Conservation (phyloP, 2,329 filamentous ascomycete species). For the Pyricularia pennisetigena region DNA sequence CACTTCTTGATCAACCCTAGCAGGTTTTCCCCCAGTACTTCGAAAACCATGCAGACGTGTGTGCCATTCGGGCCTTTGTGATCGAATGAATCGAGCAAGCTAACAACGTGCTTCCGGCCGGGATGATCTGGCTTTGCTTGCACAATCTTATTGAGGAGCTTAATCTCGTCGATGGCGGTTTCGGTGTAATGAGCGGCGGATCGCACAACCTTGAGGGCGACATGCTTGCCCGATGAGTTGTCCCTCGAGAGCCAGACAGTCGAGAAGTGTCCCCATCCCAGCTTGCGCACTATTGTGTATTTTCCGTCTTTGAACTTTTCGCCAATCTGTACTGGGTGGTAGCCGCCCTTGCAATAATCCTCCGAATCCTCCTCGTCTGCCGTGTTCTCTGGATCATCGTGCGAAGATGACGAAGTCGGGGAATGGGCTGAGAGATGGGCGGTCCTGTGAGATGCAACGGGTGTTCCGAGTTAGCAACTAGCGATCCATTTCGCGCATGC, state of each 20-base stretch:
- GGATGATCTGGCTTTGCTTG: conserved; percentile 91
- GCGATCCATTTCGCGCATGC: background rate
- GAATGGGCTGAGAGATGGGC: conserved; percentile 51
- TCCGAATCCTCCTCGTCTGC: conserved; percentile 98
- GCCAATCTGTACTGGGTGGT: conserved; percentile 88
- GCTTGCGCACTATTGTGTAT: conserved; percentile 92
- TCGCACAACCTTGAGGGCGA: conserved; percentile 94
- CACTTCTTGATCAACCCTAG: conserved; percentile 94
- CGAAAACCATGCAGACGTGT: conserved; percentile 99
- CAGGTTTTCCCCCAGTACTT: conserved; percentile 91
- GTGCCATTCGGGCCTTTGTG: conserved; percentile 94
- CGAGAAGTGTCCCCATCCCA: conserved; percentile 98
- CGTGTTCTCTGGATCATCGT: conserved; percentile 82
- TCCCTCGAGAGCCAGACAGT: conserved; percentile 83
- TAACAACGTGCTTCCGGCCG: conserved; percentile 90
- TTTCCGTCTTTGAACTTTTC: conserved; percentile 97
- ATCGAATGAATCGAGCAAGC: conserved; percentile 91
- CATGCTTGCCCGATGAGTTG: conserved; percentile 83
- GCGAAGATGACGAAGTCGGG: conserved; percentile 66
- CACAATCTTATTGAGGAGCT: conserved; percentile 93
- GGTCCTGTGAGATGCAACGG: conserved; percentile 29
- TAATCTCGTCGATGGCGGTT: conserved; percentile 98
- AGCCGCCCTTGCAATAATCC: conserved; percentile 98
- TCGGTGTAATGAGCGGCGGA: conserved; percentile 98
- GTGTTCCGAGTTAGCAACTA: background rate